Base-by-base conservation (phyloP, 441 rosid genomes). In the Flueggea neowawraea region DNA sequence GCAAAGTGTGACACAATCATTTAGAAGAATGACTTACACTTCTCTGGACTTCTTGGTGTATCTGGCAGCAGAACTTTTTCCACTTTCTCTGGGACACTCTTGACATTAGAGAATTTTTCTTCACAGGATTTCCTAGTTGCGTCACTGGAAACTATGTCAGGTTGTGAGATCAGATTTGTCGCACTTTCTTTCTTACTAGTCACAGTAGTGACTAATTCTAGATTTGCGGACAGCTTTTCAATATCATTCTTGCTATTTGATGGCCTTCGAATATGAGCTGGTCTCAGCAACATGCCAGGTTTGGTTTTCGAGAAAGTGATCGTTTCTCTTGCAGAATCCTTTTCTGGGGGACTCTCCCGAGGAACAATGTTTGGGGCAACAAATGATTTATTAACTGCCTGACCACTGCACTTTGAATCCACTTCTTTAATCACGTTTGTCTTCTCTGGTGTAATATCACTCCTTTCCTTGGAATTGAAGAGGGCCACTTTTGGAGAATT, bases 261-360 rank as follows among this genome's bases (percentile, higher is more conserved):
- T 28, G 75, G 84, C 76, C 73, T 86, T 70, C 88, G 83, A 17
- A 73, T 63, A 74, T 85, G 88, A 78, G 92, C 90, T 68, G 99
- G 99, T 78, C 83, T 83, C 31, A 86, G 88, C 80, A 88, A 71
- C 98, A 88, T 84, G 31, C 97, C 97, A 4, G 96, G 91, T 72
- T 79, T 86, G 17, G 98, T 91, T 84, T 68, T 85, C 66, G 95
- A 81, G 78, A 81, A 89, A 61, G 83, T 64, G 74, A 91, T 70
- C 54, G 84, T 73, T 69, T 85, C 85, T 67, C 63, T 82, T 69
- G 61, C 73, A 69, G 95, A 70, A 60, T 80, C 86, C 68, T 82
- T 87, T 56, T 76, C 85, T 52, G 62, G 67, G 10, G 79, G 75
- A 75, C 72, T 78, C 61, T 82, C 89, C 49, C 15, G 67, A 14